Percentiles rank a stretch among this genome's conserved stretches.
These are phyloP conservation scores for Orbilia blumenaviensis DNA, from an alignment of 2,329 filamentous ascomycete genomes.

Conservation along the genomic window DNA sequence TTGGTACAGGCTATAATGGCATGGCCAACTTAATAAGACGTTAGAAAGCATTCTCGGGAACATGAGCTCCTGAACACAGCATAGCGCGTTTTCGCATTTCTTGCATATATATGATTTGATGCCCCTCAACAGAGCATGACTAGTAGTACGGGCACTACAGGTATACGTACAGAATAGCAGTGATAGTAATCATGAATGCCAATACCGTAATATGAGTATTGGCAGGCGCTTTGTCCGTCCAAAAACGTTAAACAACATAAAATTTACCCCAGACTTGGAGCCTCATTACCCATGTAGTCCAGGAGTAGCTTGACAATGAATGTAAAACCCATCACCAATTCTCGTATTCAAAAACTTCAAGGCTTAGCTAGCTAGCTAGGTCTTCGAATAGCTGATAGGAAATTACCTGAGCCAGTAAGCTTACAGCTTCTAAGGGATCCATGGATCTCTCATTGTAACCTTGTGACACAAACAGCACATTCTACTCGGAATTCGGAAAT, in stretches of 20 bases:
- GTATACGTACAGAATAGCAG: not conserved
- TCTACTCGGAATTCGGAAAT: not conserved
- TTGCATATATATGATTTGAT: no score
- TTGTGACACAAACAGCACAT: not conserved
- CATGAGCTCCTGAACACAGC: no score
- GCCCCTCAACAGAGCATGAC: no score
- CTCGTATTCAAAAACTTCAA: not conserved
- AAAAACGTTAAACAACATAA: not conserved
- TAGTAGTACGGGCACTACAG: no score
- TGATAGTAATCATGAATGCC: not conserved
- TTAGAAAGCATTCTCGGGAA: no score
- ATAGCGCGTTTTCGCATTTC: no score
- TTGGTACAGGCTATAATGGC: no score
- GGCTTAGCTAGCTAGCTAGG: not conserved
- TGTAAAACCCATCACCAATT: not conserved
- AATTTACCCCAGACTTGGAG: not conserved
- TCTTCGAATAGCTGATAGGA: not conserved
- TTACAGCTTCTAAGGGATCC: not conserved
- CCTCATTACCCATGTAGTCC: not conserved
- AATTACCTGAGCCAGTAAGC: not conserved
- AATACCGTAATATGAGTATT: not conserved
- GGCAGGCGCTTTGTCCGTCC: not conserved
- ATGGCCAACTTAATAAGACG: no score
- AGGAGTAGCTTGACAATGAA: not conserved
- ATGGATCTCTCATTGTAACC: not conserved